Conservation (phyloP, 805 yeast genomes). For the Brettanomyces naardenensis region DNA sequence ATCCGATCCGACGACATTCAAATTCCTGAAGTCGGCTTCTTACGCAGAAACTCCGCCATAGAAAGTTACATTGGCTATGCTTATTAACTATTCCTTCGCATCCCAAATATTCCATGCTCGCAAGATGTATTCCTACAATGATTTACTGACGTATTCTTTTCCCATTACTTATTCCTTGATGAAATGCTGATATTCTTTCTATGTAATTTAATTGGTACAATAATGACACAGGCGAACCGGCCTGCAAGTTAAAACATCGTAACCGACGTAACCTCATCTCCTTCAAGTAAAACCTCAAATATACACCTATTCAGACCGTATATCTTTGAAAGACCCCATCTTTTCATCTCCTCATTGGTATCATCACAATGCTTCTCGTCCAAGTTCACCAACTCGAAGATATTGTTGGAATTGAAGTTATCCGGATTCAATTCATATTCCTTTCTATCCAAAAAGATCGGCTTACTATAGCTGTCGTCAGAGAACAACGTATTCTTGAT, state of each 20-base stretch:
- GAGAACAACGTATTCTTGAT: conserved; percentile 1
- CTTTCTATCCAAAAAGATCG: conserved; percentile 25
- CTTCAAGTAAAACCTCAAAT: conserved; percentile 26
- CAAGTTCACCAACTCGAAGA: conserved; percentile 23
- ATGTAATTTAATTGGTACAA: too few relatives aligned
- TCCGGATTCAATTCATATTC: conserved; percentile 24
- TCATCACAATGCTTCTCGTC: conserved; percentile 15
- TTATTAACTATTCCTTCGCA: conserved; percentile 9
- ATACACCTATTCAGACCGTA: conserved; percentile 18
- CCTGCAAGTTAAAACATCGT: conserved; percentile 20
- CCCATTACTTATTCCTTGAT: background rate
- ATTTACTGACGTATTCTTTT: background rate
- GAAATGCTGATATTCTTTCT: too few relatives aligned
- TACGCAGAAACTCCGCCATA: conserved; percentile 24
- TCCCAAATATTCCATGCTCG: background rate
- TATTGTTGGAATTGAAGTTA: conserved; percentile 11
- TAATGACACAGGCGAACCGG: too few relatives aligned
- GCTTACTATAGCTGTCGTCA: conserved; percentile 8
- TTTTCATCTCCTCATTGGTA: conserved; percentile 16
- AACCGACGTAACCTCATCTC: conserved; percentile 20
- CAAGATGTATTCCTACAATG: background rate
- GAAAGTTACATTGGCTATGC: conserved; percentile 23
- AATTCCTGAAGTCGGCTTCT: conserved; percentile 32
- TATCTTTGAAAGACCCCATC: conserved; percentile 28
- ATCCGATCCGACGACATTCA: conserved; percentile 29